Percentiles rank a stretch among this genome's conserved stretches.
phyloP scores from a whole-genome alignment of 345 rosid species.

The Pistacia integerrima region DNA sequence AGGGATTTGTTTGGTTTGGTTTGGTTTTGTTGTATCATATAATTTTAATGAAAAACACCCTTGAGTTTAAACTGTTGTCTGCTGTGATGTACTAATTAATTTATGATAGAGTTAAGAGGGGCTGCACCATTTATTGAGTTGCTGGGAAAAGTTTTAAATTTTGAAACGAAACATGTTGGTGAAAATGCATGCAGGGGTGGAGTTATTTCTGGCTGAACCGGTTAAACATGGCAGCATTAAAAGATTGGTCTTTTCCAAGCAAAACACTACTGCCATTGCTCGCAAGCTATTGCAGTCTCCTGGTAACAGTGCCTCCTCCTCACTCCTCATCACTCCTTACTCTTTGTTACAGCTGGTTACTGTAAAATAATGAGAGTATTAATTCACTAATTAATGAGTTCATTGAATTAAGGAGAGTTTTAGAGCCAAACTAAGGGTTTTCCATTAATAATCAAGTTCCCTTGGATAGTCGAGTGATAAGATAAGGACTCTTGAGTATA shows the following conservation, averaged over 20 bases:
- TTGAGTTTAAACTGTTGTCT: background rate
- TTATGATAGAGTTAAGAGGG: background rate
- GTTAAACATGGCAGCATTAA: slow-evolving; percentile 11
- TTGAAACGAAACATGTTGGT: background rate
- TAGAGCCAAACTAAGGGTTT: no score
- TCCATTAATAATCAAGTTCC: no score
- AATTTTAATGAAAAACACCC: background rate
- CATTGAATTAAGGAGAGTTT: no score
- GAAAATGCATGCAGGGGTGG: slow-evolving; percentile 20
- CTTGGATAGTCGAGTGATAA: no score
- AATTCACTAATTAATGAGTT: no score
- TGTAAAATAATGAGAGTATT: no score
- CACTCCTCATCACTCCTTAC: no score
- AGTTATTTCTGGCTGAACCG: slow-evolving; percentile 21
- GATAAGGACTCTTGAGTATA: no score
- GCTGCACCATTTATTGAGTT: background rate
- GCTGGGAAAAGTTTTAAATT: background rate
- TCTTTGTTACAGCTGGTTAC: background rate
- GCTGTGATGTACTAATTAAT: background rate
- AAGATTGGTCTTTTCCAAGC: slow-evolving; percentile 24
- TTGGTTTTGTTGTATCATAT: no score
- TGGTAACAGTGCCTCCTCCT: slow-evolving; percentile 20
- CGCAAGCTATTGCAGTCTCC: slow-evolving; percentile 27
- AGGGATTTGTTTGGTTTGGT: background rate
- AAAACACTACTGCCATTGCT: slow-evolving; percentile 9